Conservation (phyloP, 176 grass and related monocot genomes). For the Paspalum notatum region DNA sequence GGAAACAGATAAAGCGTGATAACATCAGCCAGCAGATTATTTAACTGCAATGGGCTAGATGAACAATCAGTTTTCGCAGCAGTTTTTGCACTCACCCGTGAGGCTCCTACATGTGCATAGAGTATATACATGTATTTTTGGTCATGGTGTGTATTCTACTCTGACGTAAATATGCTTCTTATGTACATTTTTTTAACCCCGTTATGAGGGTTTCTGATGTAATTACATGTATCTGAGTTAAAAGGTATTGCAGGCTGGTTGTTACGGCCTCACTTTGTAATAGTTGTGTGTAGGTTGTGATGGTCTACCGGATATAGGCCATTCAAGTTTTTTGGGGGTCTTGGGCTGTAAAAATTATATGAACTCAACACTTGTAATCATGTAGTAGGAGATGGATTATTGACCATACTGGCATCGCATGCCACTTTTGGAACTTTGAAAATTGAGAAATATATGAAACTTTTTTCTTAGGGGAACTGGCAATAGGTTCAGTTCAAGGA, state of each 20-base stretch:
- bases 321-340: slow-evolving; percentile 23
- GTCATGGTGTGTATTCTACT: slow-evolving; percentile 44
- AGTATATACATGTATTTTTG: slow-evolving; percentile 38
- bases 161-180: slow-evolving; percentile 15
- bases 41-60: slow-evolving; percentile 33
- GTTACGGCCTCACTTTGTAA: slow-evolving; percentile 12
- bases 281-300: slow-evolving; percentile 32
- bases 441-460: neutral
- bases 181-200: slow-evolving; percentile 14
- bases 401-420: slow-evolving; percentile 13
- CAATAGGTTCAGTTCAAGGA: neutral
- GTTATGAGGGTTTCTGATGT: slow-evolving; percentile 38
- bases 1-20: slow-evolving; percentile 28
- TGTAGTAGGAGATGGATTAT: slow-evolving; percentile 33
- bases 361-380: slow-evolving; percentile 24
- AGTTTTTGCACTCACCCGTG: slow-evolving; percentile 1
- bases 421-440: slow-evolving; percentile 8
- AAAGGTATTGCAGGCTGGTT: slow-evolving; percentile 32
- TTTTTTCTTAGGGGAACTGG: neutral
- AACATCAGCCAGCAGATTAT: slow-evolving; percentile 17
- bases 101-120: slow-evolving; percentile 42
- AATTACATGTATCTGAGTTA: slow-evolving; percentile 35
- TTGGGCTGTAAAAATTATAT: slow-evolving; percentile 39
- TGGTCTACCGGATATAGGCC: slow-evolving; percentile 21
- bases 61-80: neutral